Percentiles rank a stretch among this genome's conserved stretches.
These are phyloP conservation scores for Solanum ossicruentum DNA, from an alignment of 257 asterid genomes.

Conservation along the genomic window DNA sequence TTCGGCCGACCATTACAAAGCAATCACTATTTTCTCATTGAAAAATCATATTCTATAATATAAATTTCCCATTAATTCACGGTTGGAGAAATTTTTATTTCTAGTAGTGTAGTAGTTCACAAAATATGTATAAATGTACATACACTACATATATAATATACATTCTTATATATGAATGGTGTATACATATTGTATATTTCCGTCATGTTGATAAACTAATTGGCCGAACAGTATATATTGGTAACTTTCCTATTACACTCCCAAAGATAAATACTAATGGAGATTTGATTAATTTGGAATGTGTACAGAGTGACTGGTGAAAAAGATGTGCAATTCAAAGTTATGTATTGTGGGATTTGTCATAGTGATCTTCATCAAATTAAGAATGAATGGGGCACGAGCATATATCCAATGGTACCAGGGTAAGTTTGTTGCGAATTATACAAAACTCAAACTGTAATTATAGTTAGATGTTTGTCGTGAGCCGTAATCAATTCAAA, in stretches of 20 bases:
- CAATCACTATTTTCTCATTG: too few species aligned
- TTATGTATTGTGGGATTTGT: background rate
- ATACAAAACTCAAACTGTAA: background rate
- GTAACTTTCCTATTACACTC: background rate
- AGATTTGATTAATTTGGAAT: background rate
- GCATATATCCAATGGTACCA: background rate
- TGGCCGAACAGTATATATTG: background rate
- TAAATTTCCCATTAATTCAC: too few species aligned
- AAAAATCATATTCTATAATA: too few species aligned
- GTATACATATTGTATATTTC: background rate
- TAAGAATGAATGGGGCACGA: background rate
- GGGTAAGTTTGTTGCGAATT: background rate
- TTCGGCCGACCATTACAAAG: background rate
- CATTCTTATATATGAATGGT: too few species aligned
- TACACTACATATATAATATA: too few species aligned
- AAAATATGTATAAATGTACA: too few species aligned
- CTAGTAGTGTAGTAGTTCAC: too few species aligned
- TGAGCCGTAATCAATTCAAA: too few species aligned
- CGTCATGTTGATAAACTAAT: background rate
- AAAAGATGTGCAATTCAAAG: background rate
- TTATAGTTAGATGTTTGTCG: too few species aligned
- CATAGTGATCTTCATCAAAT: background rate
- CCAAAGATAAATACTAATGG: background rate
- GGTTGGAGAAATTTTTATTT: too few species aligned
- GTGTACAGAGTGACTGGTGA: background rate